phyloP scores from a whole-genome alignment of 1,284 basidiomycete species.

The Tylopilus sp. region DNA sequence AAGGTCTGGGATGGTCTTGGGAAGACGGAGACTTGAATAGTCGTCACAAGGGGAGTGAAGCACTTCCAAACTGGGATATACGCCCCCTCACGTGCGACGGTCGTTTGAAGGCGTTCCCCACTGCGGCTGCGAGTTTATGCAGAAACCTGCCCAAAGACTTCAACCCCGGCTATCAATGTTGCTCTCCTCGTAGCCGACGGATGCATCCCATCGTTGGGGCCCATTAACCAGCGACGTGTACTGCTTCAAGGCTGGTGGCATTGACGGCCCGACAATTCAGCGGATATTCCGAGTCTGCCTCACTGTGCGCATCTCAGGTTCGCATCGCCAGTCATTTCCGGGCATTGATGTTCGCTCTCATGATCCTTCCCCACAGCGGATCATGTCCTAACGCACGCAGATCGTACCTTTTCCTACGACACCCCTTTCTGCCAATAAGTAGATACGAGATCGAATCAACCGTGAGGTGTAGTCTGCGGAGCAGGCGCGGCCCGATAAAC shows the following conservation, averaged over 20 bases:
- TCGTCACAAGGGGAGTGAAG: constrained; percentile 23
- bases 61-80: constrained; percentile 24
- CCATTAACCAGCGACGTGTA: not conserved
- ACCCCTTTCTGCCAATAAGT: not conserved
- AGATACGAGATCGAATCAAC: too few species aligned
- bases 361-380: too few species aligned
- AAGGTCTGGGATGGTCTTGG: constrained; percentile 20
- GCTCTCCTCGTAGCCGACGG: too few species aligned
- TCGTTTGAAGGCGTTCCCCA: not conserved
- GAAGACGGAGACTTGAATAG: constrained; percentile 14
- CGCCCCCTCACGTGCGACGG: constrained; percentile 19
- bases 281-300: not conserved
- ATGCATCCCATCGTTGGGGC: too few species aligned
- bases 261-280: not conserved
- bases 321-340: not conserved
- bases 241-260: not conserved
- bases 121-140: too few species aligned
- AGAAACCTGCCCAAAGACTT: too few species aligned
- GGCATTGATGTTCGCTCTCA: too few species aligned
- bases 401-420: not conserved
- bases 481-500: not conserved
- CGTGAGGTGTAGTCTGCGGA: not conserved
- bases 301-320: too few species aligned
- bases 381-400: not conserved
- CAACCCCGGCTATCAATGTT: too few species aligned